A percentile compares a stretch with the other conserved stretches of the same genome.
These are phyloP conservation scores for Colletotrichum lentis DNA, from an alignment of 2,329 filamentous ascomycete species.

Conservation along the genomic window DNA sequence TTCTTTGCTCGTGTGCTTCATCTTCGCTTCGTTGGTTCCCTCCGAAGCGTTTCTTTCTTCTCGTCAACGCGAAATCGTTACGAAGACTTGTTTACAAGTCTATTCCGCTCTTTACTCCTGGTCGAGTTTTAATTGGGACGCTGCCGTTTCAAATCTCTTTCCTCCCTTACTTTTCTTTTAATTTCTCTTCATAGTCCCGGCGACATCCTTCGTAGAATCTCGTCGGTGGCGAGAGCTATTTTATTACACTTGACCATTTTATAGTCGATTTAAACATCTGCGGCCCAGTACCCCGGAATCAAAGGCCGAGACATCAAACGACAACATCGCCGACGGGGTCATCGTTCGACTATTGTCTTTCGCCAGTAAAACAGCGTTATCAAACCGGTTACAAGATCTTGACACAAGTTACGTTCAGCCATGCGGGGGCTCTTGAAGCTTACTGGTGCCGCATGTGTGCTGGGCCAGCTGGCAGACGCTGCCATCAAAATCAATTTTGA, in stretches of 20 bases:
- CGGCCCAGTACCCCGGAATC: neutral
- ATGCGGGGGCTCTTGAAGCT: slow-evolving; percentile 29
- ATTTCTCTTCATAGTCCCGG: slow-evolving; percentile 20
- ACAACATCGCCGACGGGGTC: neutral
- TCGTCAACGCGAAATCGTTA: slow-evolving; percentile 13
- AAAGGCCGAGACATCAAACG: slow-evolving; percentile 1
- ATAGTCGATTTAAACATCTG: slow-evolving; percentile 12
- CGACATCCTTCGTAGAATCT: slow-evolving; percentile 5
- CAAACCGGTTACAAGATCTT: neutral
- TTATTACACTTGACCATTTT: slow-evolving; percentile 9
- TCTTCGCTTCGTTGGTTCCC: slow-evolving; percentile 27
- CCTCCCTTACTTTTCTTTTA: neutral
- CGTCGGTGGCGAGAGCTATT: neutral
- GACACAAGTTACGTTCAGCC: neutral
- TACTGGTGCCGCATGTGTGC: slow-evolving; percentile 30
- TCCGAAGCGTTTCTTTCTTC: slow-evolving; percentile 31
- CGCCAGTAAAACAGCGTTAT: neutral
- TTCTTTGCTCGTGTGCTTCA: slow-evolving; percentile 24
- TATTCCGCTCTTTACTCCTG: slow-evolving; percentile 35
- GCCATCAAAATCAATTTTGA: slow-evolving; percentile 29
- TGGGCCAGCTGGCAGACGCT: slow-evolving; percentile 26
- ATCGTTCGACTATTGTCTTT: neutral
- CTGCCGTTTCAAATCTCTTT: neutral
- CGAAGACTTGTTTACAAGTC: slow-evolving; percentile 25
- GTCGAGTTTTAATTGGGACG: slow-evolving; percentile 17